phyloP scores from a whole-genome alignment of 164 flowering plant species.

The Vitis rupestris region DNA sequence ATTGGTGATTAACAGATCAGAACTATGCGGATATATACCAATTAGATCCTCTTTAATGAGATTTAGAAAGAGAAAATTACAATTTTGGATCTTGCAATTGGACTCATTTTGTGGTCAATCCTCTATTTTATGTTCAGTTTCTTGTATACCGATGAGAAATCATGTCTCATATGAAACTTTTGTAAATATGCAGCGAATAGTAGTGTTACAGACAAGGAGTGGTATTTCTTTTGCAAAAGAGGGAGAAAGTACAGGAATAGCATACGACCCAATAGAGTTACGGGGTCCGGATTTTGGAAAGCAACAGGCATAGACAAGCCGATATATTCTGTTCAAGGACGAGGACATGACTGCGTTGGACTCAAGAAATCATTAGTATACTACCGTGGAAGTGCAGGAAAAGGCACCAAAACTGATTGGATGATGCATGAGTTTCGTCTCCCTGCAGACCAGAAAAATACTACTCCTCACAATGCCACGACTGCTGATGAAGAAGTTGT shows the following conservation, averaged over 20 bases:
- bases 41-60: background rate
- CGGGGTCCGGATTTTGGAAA: conserved; percentile 96
- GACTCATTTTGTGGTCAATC: background rate
- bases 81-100: too few species aligned
- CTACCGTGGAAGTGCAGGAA: conserved; percentile 88
- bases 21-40: too few species aligned
- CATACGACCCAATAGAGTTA: conserved; percentile 87
- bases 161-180: background rate
- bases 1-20: too few species aligned
- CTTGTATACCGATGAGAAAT: background rate
- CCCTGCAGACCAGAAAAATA: conserved; percentile 32
- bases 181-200: conserved; percentile 26
- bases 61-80: background rate
- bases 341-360: conserved; percentile 54
- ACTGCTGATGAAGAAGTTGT: conserved; percentile 49
- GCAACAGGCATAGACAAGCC: conserved; percentile 94
- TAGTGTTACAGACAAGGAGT: conserved; percentile 56
- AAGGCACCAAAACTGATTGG: conserved; percentile 97
- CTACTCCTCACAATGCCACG: conserved; percentile 15
- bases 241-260: conserved; percentile 93
- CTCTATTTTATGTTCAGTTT: background rate
- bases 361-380: conserved; percentile 90
- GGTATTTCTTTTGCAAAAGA: conserved; percentile 86
- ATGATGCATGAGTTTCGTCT: conserved; percentile 99
- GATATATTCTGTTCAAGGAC: conserved; percentile 38